These are phyloP conservation scores for Sequoiadendron giganteum DNA, from an alignment of 75 land plant genomes.

Conservation along the genomic window DNA sequence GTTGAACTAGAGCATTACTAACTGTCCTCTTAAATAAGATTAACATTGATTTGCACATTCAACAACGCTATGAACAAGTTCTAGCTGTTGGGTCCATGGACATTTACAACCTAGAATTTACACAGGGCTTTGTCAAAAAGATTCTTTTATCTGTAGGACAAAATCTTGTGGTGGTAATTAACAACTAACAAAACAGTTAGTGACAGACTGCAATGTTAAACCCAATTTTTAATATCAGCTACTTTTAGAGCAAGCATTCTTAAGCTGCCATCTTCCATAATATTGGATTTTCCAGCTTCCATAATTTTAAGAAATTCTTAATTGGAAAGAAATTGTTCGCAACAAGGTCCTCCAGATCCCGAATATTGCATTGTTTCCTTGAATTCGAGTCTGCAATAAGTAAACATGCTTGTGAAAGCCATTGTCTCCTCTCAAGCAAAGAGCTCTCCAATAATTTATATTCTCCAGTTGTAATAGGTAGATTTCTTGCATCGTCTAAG, in stretches of 20 bases:
- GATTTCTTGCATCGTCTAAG: background rate
- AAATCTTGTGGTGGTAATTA: background rate
- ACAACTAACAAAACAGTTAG: background rate
- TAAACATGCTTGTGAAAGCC: slow-evolving; percentile 4
- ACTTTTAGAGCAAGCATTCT: slow-evolving; percentile 7
- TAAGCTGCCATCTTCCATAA: slow-evolving; percentile 3
- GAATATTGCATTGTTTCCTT: slow-evolving; percentile 6
- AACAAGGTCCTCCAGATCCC: slow-evolving; percentile 5
- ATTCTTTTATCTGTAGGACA: background rate
- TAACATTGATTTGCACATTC: slow-evolving; percentile 8
- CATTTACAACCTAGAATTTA: background rate
- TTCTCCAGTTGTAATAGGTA: slow-evolving; percentile 8
- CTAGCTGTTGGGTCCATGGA: background rate
- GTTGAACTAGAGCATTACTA: background rate
- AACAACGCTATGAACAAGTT: slow-evolving; percentile 6
- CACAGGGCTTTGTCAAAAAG: slow-evolving; percentile 1
- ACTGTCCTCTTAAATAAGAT: slow-evolving; percentile 4
- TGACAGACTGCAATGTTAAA: slow-evolving; percentile 5
- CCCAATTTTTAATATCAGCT: slow-evolving; percentile 9
- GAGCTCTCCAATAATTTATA: slow-evolving; percentile 11
- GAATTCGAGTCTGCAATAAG: background rate
- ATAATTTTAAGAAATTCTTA: too few relatives aligned
- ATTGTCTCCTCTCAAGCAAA: slow-evolving; percentile 1
- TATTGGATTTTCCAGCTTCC: slow-evolving; percentile 9
- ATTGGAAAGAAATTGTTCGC: background rate